phyloP scores from a whole-genome alignment of 1,139 yeast species.

The Hyphopichia burtonii region DNA sequence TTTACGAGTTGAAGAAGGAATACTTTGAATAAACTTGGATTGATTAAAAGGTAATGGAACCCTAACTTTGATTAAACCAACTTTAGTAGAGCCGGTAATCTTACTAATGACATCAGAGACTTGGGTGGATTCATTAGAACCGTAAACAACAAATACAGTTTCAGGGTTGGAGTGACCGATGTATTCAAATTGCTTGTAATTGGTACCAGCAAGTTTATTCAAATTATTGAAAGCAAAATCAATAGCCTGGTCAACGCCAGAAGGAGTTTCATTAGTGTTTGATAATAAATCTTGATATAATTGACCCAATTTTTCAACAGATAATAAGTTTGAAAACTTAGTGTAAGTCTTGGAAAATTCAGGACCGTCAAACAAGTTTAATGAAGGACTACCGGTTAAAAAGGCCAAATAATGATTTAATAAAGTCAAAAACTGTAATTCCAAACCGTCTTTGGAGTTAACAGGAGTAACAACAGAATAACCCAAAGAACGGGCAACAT shows the following conservation, averaged over 20 bases:
- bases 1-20: conserved; percentile 60
- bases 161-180: conserved; percentile 60
- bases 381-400: conserved; percentile 52
- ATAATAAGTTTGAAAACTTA: conserved; percentile 45
- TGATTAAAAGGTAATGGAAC: conserved; percentile 77
- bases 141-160: conserved; percentile 75
- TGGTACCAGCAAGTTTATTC: conserved; percentile 58
- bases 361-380: conserved; percentile 80
- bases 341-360: conserved; percentile 59
- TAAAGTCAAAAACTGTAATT: conserved; percentile 67
- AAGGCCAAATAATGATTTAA: conserved; percentile 64
- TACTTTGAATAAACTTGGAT: conserved; percentile 52
- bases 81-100: conserved; percentile 27
- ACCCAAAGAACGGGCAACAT: conserved; percentile 62
- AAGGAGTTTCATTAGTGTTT: conserved; percentile 18
- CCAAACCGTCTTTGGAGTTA: conserved; percentile 44
- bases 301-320: conserved; percentile 44
- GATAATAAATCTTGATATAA: conserved; percentile 40
- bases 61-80: conserved; percentile 72
- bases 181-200: conserved; percentile 70
- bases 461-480: conserved; percentile 75
- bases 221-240: conserved; percentile 46
- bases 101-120: conserved; percentile 46
- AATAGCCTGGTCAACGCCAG: conserved; percentile 38
- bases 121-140: conserved; percentile 64